Conservation (phyloP, 345 rosid species). For the Eutrema yunnanense region DNA sequence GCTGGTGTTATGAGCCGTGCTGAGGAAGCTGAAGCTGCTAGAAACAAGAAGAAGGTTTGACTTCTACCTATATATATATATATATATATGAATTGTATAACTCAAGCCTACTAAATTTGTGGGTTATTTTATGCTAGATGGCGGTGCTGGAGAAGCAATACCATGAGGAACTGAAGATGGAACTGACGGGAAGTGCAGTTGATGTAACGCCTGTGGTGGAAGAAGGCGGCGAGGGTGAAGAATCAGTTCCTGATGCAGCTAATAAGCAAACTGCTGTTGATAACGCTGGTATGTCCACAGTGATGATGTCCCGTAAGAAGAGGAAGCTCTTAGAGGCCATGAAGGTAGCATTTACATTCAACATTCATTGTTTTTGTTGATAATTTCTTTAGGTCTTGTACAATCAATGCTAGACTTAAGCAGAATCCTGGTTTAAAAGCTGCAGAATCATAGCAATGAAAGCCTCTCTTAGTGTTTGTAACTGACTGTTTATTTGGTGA, state of each 20-base stretch:
- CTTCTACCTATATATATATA: not conserved
- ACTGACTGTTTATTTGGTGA: not conserved
- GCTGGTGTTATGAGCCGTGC: slow-evolving; percentile 66
- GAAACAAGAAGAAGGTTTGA: slow-evolving; percentile 53
- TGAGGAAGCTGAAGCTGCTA: slow-evolving; percentile 75
- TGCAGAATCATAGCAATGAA: not conserved
- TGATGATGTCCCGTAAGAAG: slow-evolving; percentile 59
- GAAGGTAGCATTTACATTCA: slow-evolving; percentile 37
- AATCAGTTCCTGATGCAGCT: slow-evolving; percentile 26
- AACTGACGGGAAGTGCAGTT: slow-evolving; percentile 36
- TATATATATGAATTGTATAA: not conserved
- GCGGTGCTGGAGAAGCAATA: slow-evolving; percentile 66
- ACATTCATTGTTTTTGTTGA: not conserved
- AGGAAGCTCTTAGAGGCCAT: slow-evolving; percentile 62
- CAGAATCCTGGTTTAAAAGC: not conserved
- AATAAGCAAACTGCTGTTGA: slow-evolving; percentile 41
- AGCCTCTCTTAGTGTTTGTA: not conserved
- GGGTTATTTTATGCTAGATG: slow-evolving; percentile 44
- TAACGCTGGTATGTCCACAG: slow-evolving; percentile 25
- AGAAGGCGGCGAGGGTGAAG: slow-evolving; percentile 33
- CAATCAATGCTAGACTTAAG: not conserved
- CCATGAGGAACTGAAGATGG: slow-evolving; percentile 73
- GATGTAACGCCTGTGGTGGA: slow-evolving; percentile 2
- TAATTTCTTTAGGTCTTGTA: not conserved
- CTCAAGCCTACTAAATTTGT: not conserved